Conservation (phyloP, 371 early-diverging fungal species). For the Mortierella polycephala region DNA sequence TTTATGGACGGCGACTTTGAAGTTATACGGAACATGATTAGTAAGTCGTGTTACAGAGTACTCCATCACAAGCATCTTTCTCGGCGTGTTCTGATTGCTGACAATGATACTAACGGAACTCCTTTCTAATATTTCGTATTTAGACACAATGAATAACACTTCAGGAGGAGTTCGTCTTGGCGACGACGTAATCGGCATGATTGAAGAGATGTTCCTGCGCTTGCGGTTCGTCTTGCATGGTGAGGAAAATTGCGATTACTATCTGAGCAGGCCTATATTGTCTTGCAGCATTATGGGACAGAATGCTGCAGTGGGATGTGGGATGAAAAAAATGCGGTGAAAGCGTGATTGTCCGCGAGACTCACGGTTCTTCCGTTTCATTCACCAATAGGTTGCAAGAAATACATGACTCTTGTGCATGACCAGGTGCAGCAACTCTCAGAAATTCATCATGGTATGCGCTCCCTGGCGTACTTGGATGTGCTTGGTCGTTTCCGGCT, state of each 20-base stretch:
- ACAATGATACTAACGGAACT: not conserved
- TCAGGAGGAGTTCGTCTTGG: conserved; percentile 64
- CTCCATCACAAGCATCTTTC: not conserved
- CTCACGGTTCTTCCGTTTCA: not conserved
- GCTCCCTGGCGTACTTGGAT: conserved; percentile 67
- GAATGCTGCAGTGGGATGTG: no score
- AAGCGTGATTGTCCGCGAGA: not conserved
- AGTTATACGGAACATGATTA: conserved; percentile 69
- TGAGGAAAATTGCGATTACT: conserved; percentile 29
- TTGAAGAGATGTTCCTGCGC: conserved; percentile 67
- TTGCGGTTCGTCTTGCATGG: conserved; percentile 68
- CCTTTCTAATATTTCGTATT: not conserved
- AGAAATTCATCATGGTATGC: conserved; percentile 69
- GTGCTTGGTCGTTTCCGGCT: conserved; percentile 67
- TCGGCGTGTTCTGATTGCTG: not conserved
- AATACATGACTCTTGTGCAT: conserved; percentile 69
- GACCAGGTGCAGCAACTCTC: conserved; percentile 70
- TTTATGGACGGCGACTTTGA: conserved; percentile 78
- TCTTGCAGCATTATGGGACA: not conserved
- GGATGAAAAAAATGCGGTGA: not conserved
- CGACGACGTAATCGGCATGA: conserved; percentile 69
- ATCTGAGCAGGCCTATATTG: not conserved
- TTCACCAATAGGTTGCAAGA: conserved; percentile 60
- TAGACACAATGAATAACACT: conserved; percentile 43
- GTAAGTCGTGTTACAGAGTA: conserved; percentile 54